Evolutionary conservation across 768 basidiomycete genomes (phyloP), one percentile per base, ranked within the genome.

Genomic region (Megacollybia marginata): DNA sequence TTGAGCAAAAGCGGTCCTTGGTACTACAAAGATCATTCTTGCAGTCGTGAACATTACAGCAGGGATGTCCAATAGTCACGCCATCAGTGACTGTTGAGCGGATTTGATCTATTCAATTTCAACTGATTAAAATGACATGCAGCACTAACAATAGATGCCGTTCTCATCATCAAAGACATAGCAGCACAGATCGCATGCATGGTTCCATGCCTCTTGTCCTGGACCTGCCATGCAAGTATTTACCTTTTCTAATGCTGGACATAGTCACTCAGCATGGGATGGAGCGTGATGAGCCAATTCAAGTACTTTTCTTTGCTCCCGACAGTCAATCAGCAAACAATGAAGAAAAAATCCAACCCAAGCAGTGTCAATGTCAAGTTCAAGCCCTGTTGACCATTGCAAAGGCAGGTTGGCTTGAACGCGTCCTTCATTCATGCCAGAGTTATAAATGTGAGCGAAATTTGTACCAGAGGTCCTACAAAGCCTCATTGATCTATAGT

Each of bases 41-140:
- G 42, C 63, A 65, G 32, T 63, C 54, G 31, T 62, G 59, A 1
- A 57, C 48, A 5, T 40, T 34, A 51, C 63, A 65, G 34, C 61
- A 59, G 1, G 59, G 62, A 46, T 57, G 58, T 1, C 62, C 63
- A 8, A 65, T 55, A 10, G 56, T 50, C 16, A 65, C 54, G 2
- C 63, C 62, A 49, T 65, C 62, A 1, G 57, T 61, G 13, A 65
- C n/a, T n/a, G n/a, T n/a, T n/a, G n/a, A n/a, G n/a, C n/a, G n/a
- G n/a, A 57, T 11, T 11, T 45, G 19, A 15, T 38, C 52, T 59
- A 35, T 6, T 45, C 16, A 8, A 49, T 36, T 66, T 69, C 67
- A 13, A 57, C 62, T 10, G 66, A 59, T 1, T 52, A 53, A 9
- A 60, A 48, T 13, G 54, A 20, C 31, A 40, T 9, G 34, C 36